A percentile compares a stretch with the other conserved stretches of the same genome.
phyloP scores from a whole-genome alignment of 176 grass and related monocot genomes.

The Guadua angustifolia region DNA sequence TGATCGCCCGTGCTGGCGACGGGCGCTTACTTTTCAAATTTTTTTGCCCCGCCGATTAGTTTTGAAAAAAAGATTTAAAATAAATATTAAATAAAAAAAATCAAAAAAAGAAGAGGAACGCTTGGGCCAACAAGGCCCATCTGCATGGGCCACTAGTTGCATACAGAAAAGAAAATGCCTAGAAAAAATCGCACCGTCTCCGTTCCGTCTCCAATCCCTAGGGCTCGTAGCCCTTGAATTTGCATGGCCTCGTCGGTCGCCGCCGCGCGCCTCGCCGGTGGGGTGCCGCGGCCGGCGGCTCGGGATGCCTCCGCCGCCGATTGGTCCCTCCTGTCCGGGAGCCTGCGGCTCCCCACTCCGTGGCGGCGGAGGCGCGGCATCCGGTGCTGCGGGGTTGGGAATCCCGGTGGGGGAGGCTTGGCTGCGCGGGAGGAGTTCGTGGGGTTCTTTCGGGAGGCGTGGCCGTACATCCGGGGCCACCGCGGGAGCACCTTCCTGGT shows the following conservation, averaged over 20 bases:
- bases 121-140: background rate
- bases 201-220: background rate
- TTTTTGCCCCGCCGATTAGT: too few relatives aligned
- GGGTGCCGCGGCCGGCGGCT: background rate
- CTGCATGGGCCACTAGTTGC: too few relatives aligned
- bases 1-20: too few relatives aligned
- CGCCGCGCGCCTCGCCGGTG: constrained; percentile 36
- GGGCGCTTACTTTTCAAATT: too few relatives aligned
- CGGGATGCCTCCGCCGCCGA: too few relatives aligned
- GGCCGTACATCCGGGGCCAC: constrained; percentile 87
- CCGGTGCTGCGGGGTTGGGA: constrained; percentile 42
- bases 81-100: too few relatives aligned
- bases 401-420: background rate
- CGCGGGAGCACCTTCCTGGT: constrained; percentile 83
- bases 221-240: constrained; percentile 14
- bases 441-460: constrained; percentile 77
- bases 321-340: background rate
- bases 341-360: background rate
- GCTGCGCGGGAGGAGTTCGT: constrained; percentile 62
- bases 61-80: too few relatives aligned
- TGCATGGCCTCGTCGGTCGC: constrained; percentile 35
- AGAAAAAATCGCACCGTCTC: background rate
- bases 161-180: background rate
- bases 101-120: too few relatives aligned
- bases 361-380: constrained; percentile 19